A percentile compares a stretch with the other conserved stretches of the same genome.
Evolutionary conservation across 352 stramenopile genomes (phyloP).

Genomic region (Phytopythium sindhum): DNA sequence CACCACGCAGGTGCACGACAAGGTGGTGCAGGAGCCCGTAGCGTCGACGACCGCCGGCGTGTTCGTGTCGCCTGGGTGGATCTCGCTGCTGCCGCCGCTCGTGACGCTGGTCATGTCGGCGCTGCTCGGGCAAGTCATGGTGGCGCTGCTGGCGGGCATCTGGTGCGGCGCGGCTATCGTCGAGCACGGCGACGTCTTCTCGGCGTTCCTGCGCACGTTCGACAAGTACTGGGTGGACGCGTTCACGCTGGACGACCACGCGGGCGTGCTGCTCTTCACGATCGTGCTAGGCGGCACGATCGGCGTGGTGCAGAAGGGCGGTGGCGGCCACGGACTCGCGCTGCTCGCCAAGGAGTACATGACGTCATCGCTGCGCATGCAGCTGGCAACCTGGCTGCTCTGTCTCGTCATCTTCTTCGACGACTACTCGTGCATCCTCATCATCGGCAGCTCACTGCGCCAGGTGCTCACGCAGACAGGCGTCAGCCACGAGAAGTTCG

Average conservation of each 20-base stretch:
- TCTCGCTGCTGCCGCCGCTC: slow-evolving; percentile 68
- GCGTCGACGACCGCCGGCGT: slow-evolving; percentile 33
- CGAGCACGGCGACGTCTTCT: slow-evolving; percentile 66
- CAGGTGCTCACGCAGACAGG: slow-evolving; percentile 79
- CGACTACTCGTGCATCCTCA: slow-evolving; percentile 91
- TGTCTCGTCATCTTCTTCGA: slow-evolving; percentile 91
- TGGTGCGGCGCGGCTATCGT: slow-evolving; percentile 87
- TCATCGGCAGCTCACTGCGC: slow-evolving; percentile 85
- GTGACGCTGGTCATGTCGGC: slow-evolving; percentile 79
- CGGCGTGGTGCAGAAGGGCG: slow-evolving; percentile 86
- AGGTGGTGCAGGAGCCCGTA: slow-evolving; percentile 20
- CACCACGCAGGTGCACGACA: slow-evolving; percentile 17
- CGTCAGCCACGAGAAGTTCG: slow-evolving; percentile 87
- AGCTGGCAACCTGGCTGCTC: slow-evolving; percentile 79
- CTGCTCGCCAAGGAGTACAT: slow-evolving; percentile 78
- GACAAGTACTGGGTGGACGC: slow-evolving; percentile 87
- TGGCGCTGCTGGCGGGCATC: slow-evolving; percentile 80
- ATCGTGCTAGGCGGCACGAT: slow-evolving; percentile 87
- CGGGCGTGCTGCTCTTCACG: slow-evolving; percentile 86
- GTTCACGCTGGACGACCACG: slow-evolving; percentile 81
- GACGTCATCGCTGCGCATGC: slow-evolving; percentile 79
- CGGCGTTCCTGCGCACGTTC: slow-evolving; percentile 79
- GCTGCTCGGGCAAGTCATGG: slow-evolving; percentile 70
- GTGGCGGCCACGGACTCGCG: slow-evolving; percentile 81
- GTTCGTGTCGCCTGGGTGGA: slow-evolving; percentile 64